Percentiles rank a stretch among this genome's conserved stretches.
These are phyloP conservation scores for Backusella tuberculispora DNA, from an alignment of 192 early-diverging fungal species.

Conservation along the genomic window DNA sequence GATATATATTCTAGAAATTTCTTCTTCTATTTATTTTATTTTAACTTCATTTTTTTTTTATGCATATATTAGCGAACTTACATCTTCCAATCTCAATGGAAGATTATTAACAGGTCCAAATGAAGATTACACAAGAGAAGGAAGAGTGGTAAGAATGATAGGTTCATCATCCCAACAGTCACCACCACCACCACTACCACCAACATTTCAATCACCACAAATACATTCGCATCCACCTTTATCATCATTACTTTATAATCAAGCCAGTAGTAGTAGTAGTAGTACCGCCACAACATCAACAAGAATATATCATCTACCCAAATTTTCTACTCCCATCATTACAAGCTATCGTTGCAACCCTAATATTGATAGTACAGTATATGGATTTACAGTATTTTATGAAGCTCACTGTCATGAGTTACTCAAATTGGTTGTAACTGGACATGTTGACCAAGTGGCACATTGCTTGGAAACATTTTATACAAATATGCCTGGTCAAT, in stretches of 20 bases:
- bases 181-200: too few species aligned
- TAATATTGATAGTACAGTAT: neutral
- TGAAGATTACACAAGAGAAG: too few species aligned
- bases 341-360: neutral
- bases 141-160: too few species aligned
- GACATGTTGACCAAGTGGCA: neutral
- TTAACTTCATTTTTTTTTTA: neutral
- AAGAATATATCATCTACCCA: neutral
- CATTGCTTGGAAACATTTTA: constrained; percentile 8
- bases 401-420: constrained; percentile 15
- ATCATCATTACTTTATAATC: neutral
- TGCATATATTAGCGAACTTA: neutral
- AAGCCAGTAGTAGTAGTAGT: neutral
- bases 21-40: neutral
- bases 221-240: neutral
- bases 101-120: too few species aligned
- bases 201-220: neutral
- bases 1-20: neutral
- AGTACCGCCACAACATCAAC: neutral
- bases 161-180: too few species aligned
- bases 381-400: neutral
- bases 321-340: neutral
- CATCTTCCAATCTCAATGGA: too few species aligned
- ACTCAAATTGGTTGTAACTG: neutral
- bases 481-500: constrained; percentile 11